Evolutionary conservation across 108 stramenopile genomes (phyloP), one percentile per base, ranked within the genome.

Genomic region (Chaetoceros muelleri): DNA sequence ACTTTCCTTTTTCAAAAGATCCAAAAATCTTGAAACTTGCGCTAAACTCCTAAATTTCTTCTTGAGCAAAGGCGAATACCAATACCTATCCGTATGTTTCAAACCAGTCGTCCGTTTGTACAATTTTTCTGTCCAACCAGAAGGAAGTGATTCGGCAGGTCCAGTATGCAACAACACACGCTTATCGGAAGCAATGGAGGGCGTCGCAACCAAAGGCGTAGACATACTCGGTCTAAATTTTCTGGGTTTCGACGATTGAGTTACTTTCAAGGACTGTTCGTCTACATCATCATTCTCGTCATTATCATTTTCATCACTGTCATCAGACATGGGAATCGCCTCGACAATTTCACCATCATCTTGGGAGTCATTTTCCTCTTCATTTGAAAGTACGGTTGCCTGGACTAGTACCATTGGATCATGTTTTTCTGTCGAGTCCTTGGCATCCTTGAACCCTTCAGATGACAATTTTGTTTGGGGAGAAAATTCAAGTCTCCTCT

Each of bases 61-160:
- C 21, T 52, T 34, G 5, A 52, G 21, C 18, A 60, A 55, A 1
- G 74, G 79, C 22, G 69, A 56, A 57, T 80, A 80, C 71, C 72
- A 80, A 53, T 80, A 80, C 13, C 62, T 19, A 47, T 80, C 79
- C 19, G 44, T 58, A 18, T 3, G 1, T n/a, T n/a, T n/a, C n/a
- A n/a, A n/a, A 2, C 78, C 78, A 46, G 65, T 65, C n/a, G 74
- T 67, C n/a, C 79, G 67, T 50, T 70, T 46, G 52, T 53, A 75
- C 27, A 64, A 34, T 31, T 62, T 65, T 44, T 67, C 60, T 2
- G 46, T 66, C 79, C 79, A 80, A 27, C 75, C 75, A n/a, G 29
- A 13, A 16, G 74, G 74, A n/a, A n/a, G n/a, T n/a, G n/a, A n/a
- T n/a, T n/a, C n/a, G n/a, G n/a, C n/a, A n/a, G n/a, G n/a, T n/a